A percentile compares a stretch with the other conserved stretches of the same genome.
phyloP scores from a whole-genome alignment of 805 yeast genomes.

The Pachysolen tannophilus region DNA sequence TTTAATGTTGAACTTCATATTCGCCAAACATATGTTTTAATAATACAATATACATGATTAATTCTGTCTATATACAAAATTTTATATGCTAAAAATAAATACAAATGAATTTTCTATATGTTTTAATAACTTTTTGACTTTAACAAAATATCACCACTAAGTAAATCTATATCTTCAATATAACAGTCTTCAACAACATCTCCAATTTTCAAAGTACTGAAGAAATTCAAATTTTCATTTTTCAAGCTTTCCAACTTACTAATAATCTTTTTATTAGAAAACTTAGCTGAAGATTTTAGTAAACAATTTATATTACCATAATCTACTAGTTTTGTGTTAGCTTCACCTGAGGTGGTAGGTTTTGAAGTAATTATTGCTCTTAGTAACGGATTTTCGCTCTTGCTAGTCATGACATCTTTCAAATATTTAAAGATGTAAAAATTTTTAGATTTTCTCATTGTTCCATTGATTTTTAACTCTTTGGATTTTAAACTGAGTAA shows the following conservation, averaged over 20 bases:
- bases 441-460: conserved; percentile 19
- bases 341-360: conserved; percentile 29
- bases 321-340: conserved; percentile 20
- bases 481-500: conserved; percentile 36
- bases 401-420: conserved; percentile 7
- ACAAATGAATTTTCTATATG: no score
- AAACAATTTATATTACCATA: conserved; percentile 21
- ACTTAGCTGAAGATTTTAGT: conserved; percentile 15
- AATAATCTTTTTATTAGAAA: conserved; percentile 1
- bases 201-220: conserved; percentile 32
- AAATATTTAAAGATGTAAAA: conserved; percentile 30
- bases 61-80: no score
- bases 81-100: no score
- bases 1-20: no score
- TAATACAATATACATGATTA: no score
- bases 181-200: conserved; percentile 30
- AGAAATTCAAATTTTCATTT: conserved; percentile 11
- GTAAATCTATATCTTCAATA: conserved; percentile 32
- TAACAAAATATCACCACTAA: conserved; percentile 32
- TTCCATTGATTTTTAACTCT: conserved; percentile 28
- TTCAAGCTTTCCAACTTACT: conserved; percentile 17
- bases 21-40: no score
- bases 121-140: conserved; percentile 16
- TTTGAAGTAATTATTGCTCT: conserved; percentile 33
- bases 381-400: conserved; percentile 9